Evolutionary conservation across 345 rosid species (phyloP).

Genomic region (Durio zibethinus): DNA sequence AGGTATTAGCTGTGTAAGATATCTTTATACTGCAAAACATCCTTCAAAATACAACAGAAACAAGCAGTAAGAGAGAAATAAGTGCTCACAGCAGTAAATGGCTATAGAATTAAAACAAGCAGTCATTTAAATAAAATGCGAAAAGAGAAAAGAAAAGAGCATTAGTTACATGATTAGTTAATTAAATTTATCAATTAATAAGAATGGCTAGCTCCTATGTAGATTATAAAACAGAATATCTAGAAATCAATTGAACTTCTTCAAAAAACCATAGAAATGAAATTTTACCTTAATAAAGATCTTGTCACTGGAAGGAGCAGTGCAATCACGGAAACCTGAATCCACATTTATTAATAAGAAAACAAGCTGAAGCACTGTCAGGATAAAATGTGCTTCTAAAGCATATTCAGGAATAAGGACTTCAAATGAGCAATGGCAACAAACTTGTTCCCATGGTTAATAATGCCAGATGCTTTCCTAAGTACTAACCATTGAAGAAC

Average conservation of each 20-base stretch:
- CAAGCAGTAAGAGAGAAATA: background rate
- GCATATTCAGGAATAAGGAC: background rate
- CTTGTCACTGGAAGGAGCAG: conserved; percentile 33
- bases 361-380: conserved; percentile 4
- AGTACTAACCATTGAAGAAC: background rate
- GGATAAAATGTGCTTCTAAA: background rate
- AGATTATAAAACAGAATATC: background rate
- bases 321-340: conserved; percentile 58
- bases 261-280: conserved; percentile 7
- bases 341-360: conserved; percentile 24
- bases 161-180: background rate
- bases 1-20: conserved; percentile 21
- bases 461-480: background rate
- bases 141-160: background rate
- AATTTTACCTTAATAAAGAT: conserved; percentile 60
- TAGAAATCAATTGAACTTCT: conserved; percentile 7
- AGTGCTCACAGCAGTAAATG: background rate
- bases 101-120: background rate
- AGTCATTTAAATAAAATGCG: background rate
- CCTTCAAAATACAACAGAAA: background rate
- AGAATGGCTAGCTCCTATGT: conserved; percentile 1
- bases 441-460: background rate
- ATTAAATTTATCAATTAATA: background rate
- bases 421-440: background rate
- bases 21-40: background rate